A percentile compares a stretch with the other conserved stretches of the same genome.
Evolutionary conservation across 2,329 filamentous ascomycete genomes (phyloP).

Genomic region (Didymella segeticola): DNA sequence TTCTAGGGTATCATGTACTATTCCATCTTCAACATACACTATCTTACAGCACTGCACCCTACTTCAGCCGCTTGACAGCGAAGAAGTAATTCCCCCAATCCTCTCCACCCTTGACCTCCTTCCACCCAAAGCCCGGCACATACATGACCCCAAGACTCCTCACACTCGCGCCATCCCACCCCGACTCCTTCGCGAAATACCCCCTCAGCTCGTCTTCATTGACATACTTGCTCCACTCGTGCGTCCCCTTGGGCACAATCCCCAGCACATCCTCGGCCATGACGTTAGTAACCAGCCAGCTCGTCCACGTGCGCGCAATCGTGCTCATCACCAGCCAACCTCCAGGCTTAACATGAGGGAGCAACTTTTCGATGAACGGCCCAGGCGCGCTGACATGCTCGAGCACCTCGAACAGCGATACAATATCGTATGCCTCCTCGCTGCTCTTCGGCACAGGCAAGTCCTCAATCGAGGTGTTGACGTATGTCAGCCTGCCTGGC

Average conservation of each 20-base stretch:
- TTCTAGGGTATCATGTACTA: conserved; percentile 34
- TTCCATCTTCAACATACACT: conserved; percentile 4
- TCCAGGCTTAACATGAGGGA: conserved; percentile 82
- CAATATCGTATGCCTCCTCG: conserved; percentile 72
- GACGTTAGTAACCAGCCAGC: conserved; percentile 91
- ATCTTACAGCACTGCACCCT: background rate
- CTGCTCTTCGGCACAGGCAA: conserved; percentile 52
- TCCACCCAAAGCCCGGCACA: conserved; percentile 90
- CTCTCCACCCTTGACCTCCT: conserved; percentile 79
- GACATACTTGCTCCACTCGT: conserved; percentile 96
- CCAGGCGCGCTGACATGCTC: conserved; percentile 85
- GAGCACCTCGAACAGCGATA: conserved; percentile 91
- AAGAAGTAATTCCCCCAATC: conserved; percentile 96
- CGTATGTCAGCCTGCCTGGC: conserved; percentile 68
- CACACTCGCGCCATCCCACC: conserved; percentile 57
- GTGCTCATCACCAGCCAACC: conserved; percentile 94
- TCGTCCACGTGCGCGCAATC: conserved; percentile 86
- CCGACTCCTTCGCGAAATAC: conserved; percentile 53
- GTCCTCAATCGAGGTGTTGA: conserved; percentile 78
- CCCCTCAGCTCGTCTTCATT: conserved; percentile 76
- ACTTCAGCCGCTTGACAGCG: conserved; percentile 65
- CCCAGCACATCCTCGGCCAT: conserved; percentile 86
- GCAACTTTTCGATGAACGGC: conserved; percentile 73
- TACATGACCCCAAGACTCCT: conserved; percentile 84
- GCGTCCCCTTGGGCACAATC: conserved; percentile 90